phyloP scores from a whole-genome alignment of 2,329 filamentous ascomycete genomes.

The Penicillium sp. region DNA sequence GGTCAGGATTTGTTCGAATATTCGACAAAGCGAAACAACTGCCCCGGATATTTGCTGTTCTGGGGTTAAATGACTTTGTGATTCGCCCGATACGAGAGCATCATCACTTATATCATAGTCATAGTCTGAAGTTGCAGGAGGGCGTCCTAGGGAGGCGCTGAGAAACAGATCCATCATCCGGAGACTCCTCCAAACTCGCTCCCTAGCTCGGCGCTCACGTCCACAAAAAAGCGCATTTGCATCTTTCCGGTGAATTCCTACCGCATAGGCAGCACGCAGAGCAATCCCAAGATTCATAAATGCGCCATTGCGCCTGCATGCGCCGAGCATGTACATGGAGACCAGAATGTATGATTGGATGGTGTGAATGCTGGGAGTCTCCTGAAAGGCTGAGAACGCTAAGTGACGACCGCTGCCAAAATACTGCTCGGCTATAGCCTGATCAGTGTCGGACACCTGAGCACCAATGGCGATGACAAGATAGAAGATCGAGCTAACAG shows the following conservation, averaged over 20 bases:
- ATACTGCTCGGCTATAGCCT: slow-evolving; percentile 47
- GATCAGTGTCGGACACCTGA: slow-evolving; percentile 43
- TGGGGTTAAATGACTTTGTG: slow-evolving; percentile 18
- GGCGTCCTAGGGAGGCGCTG: slow-evolving; percentile 52
- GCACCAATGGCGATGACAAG: slow-evolving; percentile 53
- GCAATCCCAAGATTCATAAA: slow-evolving; percentile 55
- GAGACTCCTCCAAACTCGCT: slow-evolving; percentile 55
- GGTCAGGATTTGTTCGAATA: slow-evolving; percentile 44
- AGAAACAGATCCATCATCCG: slow-evolving; percentile 54
- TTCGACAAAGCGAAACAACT: slow-evolving; percentile 45
- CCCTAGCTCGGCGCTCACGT: slow-evolving; percentile 43
- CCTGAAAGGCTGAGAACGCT: slow-evolving; percentile 48
- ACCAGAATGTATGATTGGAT: slow-evolving; percentile 54
- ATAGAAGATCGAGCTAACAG: slow-evolving; percentile 50
- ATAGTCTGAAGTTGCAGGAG: slow-evolving; percentile 54
- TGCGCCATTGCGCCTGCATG: slow-evolving; percentile 53
- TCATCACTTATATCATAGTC: slow-evolving; percentile 44
- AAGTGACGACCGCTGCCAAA: slow-evolving; percentile 48
- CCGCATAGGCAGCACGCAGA: slow-evolving; percentile 53
- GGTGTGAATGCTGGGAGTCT: slow-evolving; percentile 51
- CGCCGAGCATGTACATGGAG: slow-evolving; percentile 54
- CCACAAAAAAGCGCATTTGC: slow-evolving; percentile 52
- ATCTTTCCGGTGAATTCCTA: slow-evolving; percentile 54
- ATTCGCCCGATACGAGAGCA: slow-evolving; percentile 28
- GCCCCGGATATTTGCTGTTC: slow-evolving; percentile 50